Evolutionary conservation across 257 asterid genomes (phyloP), one percentile per base, ranked within the genome.

Genomic region (Solanum bulbocastanum): DNA sequence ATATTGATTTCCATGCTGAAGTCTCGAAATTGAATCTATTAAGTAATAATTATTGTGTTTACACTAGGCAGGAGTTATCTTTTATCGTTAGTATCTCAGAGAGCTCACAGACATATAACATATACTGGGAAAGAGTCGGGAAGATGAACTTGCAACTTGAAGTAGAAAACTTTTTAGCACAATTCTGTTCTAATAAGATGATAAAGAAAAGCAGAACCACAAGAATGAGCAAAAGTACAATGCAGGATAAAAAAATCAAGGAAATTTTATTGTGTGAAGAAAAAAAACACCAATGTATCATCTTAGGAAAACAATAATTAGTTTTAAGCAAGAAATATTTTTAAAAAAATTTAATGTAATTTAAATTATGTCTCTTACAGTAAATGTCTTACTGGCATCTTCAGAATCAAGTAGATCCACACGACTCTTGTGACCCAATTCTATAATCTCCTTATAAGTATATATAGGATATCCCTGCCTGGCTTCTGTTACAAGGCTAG

Each of bases 391-490:
- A 94, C 98, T 91, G 83, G 96, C 94, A 89, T 92, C 98, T 91
- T 90, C 88, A 52, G 98, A 92, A 88, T 71, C 87, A 90, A 87
- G 94, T 83, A 93, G 88, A 68, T 89, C 81, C 83, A 85, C 90
- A 91, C 91, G 96, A 86, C 96, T 93, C 90, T 93, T 89, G 76
- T 58, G 85, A 56, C 99, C 99, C 92, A 93, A 89, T 90, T 94
- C 92, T 86, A 93, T 86, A 86, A 95, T 90, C 93, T 96, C 98
- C 91, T 89, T 88, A 88, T 95, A 96, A 89, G 87, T 91, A 83
- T 94, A 94, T 39, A 94, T 89, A 37, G 98, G 96, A 86, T 89
- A 89, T 87, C 87, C 91, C 20, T 72, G 89, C 5, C 86, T 86
- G 75, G 88, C 93, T 87, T 88, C 94, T 84, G 86, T 90, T 81